phyloP scores from a whole-genome alignment of 2,329 filamentous ascomycete genomes.

The Colletotrichum gloeosporioides region DNA sequence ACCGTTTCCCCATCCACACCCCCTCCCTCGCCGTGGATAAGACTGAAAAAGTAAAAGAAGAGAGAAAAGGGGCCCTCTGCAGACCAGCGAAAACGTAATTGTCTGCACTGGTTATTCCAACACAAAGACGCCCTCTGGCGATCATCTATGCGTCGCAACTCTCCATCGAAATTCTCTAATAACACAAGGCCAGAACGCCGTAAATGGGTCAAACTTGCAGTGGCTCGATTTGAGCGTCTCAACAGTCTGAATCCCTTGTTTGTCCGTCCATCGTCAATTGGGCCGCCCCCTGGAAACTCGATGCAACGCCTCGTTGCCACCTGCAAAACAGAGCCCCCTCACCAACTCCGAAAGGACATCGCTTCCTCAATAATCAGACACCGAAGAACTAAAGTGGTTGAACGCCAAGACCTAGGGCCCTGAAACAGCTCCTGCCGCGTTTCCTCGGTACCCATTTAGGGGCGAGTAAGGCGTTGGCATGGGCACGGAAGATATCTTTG shows the following conservation, averaged over 20 bases:
- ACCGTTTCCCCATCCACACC: neutral
- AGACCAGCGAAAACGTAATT: neutral
- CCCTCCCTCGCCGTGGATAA: neutral
- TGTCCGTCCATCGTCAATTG: slow-evolving; percentile 1
- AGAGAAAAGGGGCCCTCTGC: neutral
- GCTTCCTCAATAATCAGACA: slow-evolving; percentile 13
- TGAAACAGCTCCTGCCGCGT: neutral
- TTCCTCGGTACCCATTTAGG: neutral
- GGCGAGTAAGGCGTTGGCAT: neutral
- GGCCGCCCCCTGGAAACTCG: neutral
- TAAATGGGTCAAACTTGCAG: neutral
- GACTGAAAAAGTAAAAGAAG: neutral
- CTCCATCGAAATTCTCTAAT: slow-evolving; percentile 4
- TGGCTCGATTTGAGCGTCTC: neutral
- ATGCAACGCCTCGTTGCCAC: neutral
- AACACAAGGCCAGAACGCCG: slow-evolving; percentile 20
- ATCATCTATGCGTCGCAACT: slow-evolving; percentile 14
- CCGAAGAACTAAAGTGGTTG: neutral
- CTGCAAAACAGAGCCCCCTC: neutral
- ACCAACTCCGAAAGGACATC: slow-evolving; percentile 16
- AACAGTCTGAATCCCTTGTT: neutral
- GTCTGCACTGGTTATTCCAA: neutral
- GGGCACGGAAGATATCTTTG: neutral
- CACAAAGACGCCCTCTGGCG: neutral
- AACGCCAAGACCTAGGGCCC: neutral